Evolutionary conservation across 768 basidiomycete species (phyloP).

Genomic region (Auricularia auricula-judae): DNA sequence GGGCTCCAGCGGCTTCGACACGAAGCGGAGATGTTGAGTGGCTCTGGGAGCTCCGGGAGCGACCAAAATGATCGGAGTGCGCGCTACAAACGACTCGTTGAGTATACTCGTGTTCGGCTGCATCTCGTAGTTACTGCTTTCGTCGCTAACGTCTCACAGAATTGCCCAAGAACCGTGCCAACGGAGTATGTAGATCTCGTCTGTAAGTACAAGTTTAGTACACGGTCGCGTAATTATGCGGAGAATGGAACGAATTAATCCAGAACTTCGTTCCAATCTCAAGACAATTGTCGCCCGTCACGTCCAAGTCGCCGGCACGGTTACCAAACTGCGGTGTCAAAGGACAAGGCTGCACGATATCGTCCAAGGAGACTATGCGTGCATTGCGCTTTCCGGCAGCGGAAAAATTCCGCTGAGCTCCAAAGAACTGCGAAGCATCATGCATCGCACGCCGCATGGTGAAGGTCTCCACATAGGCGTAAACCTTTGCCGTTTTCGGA

Average conservation of each 20-base stretch:
- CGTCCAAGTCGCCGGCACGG: neutral
- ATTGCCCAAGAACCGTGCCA: too few relatives aligned
- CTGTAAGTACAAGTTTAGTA: too few relatives aligned
- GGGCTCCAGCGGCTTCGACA: too few relatives aligned
- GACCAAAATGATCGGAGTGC: too few relatives aligned
- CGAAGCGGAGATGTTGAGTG: too few relatives aligned
- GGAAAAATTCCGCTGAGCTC: neutral
- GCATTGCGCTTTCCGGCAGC: neutral
- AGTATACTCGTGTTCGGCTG: too few relatives aligned
- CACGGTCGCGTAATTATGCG: neutral
- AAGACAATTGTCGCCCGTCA: neutral
- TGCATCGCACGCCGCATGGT: neutral
- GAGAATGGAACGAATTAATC: neutral
- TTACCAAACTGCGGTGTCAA: neutral
- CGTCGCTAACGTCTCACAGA: too few relatives aligned
- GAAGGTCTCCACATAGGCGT: neutral
- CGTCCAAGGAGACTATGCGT: neutral
- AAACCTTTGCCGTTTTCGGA: neutral
- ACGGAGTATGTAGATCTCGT: too few relatives aligned
- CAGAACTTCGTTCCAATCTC: neutral
- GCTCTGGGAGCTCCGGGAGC: too few relatives aligned
- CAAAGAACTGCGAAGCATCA: neutral
- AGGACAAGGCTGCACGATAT: neutral
- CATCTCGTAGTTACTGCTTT: too few relatives aligned
- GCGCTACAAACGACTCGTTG: too few relatives aligned